Conservation (phyloP, 495 filamentous ascomycete species). For the Penicillium parvum region DNA sequence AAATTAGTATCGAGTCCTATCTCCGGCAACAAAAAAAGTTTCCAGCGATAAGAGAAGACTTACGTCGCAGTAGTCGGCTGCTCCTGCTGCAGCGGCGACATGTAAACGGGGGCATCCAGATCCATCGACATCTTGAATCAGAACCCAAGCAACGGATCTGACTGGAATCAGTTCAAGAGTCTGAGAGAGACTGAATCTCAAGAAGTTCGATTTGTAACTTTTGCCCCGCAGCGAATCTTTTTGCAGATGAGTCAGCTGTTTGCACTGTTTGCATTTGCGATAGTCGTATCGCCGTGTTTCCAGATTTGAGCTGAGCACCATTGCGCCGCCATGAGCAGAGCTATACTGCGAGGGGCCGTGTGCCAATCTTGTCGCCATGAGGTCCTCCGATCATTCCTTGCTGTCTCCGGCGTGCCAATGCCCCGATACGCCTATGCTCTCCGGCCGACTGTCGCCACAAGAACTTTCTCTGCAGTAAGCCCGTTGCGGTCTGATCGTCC, state of each 20-base stretch:
- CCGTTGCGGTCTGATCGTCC: constrained; percentile 21
- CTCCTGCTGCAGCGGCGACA: constrained; percentile 44
- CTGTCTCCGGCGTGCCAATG: constrained; percentile 19
- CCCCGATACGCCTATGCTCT: constrained; percentile 14
- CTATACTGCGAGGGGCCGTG: constrained; percentile 24
- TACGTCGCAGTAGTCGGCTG: constrained; percentile 56
- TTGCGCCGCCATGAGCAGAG: constrained; percentile 26
- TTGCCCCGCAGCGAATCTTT: constrained; percentile 28
- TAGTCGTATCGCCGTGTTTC: constrained; percentile 5
- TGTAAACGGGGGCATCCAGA: constrained; percentile 58
- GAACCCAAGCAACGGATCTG: constrained; percentile 5
- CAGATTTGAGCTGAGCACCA: constrained; percentile 9
- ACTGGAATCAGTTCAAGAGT: constrained; percentile 2
- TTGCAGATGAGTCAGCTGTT: constrained; percentile 27
- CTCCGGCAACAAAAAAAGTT: constrained; percentile 13
- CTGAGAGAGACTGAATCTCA: constrained; percentile 3
- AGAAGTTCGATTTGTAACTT: constrained; percentile 23
- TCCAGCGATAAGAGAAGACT: constrained; percentile 24
- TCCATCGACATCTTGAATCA: constrained; percentile 62
- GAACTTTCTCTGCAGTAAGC: constrained; percentile 25
- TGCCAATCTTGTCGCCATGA: constrained; percentile 29
- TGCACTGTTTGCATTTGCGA: constrained; percentile 22
- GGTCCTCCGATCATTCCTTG: constrained; percentile 22
- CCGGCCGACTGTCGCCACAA: constrained; percentile 15
- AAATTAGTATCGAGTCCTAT: constrained; percentile 12